phyloP scores from a whole-genome alignment of 345 rosid species.

The Hibiscus trionum region DNA sequence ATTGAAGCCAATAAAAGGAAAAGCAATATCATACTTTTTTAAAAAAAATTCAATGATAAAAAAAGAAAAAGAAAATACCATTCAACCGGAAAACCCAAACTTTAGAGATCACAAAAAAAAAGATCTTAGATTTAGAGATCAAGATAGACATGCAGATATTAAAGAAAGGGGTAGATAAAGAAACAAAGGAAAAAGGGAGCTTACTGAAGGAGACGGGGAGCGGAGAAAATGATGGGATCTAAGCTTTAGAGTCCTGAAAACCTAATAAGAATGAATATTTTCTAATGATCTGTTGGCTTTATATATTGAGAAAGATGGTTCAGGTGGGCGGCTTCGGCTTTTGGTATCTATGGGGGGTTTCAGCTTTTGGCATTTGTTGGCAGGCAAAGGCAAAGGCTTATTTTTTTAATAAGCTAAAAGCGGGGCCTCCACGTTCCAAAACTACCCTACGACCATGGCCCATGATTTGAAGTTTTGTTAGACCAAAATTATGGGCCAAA shows the following conservation, averaged over 20 bases:
- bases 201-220: neutral
- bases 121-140: neutral
- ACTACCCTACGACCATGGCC: neutral
- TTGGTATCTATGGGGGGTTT: neutral
- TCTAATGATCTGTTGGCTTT: too few species aligned
- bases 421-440: neutral
- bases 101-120: neutral
- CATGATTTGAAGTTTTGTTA: neutral
- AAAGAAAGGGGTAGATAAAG: neutral
- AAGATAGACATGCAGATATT: neutral
- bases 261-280: neutral
- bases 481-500: neutral
- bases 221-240: neutral
- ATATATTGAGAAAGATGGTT: conserved; percentile 3
- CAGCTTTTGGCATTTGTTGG: neutral
- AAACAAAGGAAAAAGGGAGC: neutral
- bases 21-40: neutral
- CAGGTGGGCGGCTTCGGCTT: neutral
- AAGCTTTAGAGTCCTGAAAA: neutral
- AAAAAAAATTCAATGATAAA: neutral
- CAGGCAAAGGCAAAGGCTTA: neutral
- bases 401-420: neutral
- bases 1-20: neutral
- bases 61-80: neutral
- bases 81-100: neutral